Evolutionary conservation across 352 stramenopile species (phyloP).

Genomic region (Pythium dissotocum): DNA sequence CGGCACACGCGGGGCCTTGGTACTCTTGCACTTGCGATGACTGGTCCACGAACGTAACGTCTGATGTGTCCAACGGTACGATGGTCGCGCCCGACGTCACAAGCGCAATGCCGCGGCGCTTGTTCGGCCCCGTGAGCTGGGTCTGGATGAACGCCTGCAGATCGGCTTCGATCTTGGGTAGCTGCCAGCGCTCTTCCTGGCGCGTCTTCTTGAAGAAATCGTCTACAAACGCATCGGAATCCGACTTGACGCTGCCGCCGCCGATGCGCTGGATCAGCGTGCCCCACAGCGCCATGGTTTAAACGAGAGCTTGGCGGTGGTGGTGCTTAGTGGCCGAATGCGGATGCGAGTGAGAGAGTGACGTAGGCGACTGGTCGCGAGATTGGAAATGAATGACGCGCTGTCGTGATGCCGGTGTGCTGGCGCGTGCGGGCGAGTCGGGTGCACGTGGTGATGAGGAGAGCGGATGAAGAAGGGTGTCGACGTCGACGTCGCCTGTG

Average conservation of each 20-base stretch:
- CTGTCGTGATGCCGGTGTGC: not conserved
- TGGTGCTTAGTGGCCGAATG: not conserved
- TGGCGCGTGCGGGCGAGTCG: not conserved
- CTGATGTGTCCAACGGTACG: slow-evolving; percentile 65
- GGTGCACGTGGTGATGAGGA: not conserved
- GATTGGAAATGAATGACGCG: slow-evolving; percentile 14
- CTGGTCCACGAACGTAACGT: slow-evolving; percentile 75
- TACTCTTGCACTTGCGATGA: slow-evolving; percentile 74
- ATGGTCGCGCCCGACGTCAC: slow-evolving; percentile 81
- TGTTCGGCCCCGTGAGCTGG: slow-evolving; percentile 43
- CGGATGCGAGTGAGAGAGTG: slow-evolving; percentile 15
- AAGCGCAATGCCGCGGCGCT: slow-evolving; percentile 67
- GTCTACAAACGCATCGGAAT: slow-evolving; percentile 77
- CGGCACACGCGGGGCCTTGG: slow-evolving; percentile 70
- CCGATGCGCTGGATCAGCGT: slow-evolving; percentile 78
- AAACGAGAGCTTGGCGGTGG: not conserved
- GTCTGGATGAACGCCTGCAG: slow-evolving; percentile 58
- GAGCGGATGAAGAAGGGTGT: not conserved
- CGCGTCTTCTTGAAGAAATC: slow-evolving; percentile 80
- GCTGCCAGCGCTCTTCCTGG: slow-evolving; percentile 59
- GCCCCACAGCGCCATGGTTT: slow-evolving; percentile 74
- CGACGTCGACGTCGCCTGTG: slow-evolving; percentile 13
- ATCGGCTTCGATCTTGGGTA: slow-evolving; percentile 39
- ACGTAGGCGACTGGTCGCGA: slow-evolving; percentile 1
- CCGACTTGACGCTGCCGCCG: slow-evolving; percentile 43